Evolutionary conservation across 805 yeast genomes (phyloP), one percentile per base, ranked within the genome.

Genomic region (Nakazawaea pomicola): DNA sequence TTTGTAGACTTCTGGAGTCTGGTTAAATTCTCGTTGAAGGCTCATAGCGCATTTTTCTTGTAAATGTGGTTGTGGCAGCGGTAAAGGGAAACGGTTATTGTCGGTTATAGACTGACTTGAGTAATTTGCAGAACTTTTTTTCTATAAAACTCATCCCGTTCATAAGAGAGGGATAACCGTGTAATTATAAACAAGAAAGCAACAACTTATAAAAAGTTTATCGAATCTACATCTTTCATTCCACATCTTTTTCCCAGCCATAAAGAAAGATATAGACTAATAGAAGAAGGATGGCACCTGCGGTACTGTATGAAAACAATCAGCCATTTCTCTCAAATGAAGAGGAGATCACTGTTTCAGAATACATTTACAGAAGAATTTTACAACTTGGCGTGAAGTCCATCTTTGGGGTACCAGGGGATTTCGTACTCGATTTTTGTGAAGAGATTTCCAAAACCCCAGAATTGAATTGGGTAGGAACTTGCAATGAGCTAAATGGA

Each of bases 401-500:
- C 6, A 57, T 76, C 31, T 74, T 74, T 52, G 82, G 82, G 16
- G 76, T 76, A 24, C 80, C 83, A 0, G 82, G 83, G 9, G 83
- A 78, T 54, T 78, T 74, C 61, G 77, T 76, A 49, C 65, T 78
- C 43, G 62, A 62, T 18, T 57, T 72, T 20, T 55, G 72, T 48
- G 78, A 72, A 45, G 70, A 71, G 46, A 49, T 72, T 30, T 68
- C 69, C 43, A 53, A 62, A 12, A 51, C 42, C 40, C 41, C 48
- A 10, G 56, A 45, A 4, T 39, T 59, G 19, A 47, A 56, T 7
- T 61, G 65, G 65, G 61, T 70, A 19, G 76, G 76, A 8, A 62
- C 68, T 31, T 72, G 77, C 56, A 73, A 73, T 48, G 78, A 73
- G 53, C 59, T 73, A 44, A 73, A 73, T 47, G 70, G 76, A 10